Evolutionary conservation across 768 basidiomycete genomes (phyloP).

Genomic region (Suillus cothurnatus): DNA sequence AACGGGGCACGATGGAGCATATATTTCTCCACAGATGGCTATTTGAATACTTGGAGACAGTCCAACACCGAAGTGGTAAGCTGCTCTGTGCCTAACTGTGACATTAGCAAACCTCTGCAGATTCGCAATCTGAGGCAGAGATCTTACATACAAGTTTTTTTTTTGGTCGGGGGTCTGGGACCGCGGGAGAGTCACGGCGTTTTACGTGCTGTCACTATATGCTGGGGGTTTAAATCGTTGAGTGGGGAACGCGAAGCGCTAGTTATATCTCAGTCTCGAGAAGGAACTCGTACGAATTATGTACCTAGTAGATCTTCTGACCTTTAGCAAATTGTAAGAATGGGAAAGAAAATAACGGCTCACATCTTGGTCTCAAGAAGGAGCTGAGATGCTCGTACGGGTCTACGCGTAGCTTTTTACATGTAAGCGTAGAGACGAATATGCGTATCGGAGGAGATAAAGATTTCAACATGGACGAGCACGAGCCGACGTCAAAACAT

Average conservation of each 20-base stretch:
- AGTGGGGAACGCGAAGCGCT: not conserved
- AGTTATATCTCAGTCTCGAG: too few species aligned
- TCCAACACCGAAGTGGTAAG: not conserved
- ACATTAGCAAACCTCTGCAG: conserved; percentile 10
- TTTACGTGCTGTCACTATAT: not conserved
- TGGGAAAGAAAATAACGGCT: not conserved
- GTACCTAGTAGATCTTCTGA: not conserved
- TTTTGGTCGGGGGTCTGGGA: not conserved
- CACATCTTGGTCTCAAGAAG: not conserved
- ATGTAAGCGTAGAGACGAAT: not conserved
- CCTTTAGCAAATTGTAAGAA: not conserved
- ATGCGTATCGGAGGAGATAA: not conserved
- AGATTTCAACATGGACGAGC: not conserved
- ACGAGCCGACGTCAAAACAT: not conserved
- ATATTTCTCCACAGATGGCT: not conserved
- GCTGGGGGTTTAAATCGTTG: not conserved
- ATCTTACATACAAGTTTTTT: not conserved
- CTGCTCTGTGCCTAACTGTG: not conserved
- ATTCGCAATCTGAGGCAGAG: not conserved
- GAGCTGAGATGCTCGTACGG: not conserved
- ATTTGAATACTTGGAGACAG: conserved; percentile 6
- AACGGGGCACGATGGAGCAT: not conserved
- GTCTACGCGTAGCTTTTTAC: not conserved
- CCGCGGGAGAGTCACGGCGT: not conserved
- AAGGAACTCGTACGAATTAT: too few species aligned